A percentile compares a stretch with the other conserved stretches of the same genome.
phyloP scores from a whole-genome alignment of 768 basidiomycete genomes.

The Mycena chlorophos region DNA sequence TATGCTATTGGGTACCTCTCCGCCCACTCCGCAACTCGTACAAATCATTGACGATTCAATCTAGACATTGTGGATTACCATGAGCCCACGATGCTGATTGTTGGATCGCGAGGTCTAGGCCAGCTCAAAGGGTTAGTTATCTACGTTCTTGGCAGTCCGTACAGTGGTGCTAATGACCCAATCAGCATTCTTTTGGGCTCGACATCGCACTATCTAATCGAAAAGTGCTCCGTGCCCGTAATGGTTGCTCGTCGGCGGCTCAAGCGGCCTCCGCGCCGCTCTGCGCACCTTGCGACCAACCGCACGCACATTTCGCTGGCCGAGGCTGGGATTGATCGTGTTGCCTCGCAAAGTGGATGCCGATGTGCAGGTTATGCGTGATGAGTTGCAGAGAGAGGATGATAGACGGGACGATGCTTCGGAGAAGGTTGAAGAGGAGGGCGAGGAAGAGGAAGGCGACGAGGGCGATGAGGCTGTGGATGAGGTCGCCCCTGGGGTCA shows the following conservation, averaged over 20 bases:
- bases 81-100: slow-evolving; percentile 90
- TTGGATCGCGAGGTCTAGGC: slow-evolving; percentile 88
- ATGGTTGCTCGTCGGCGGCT: slow-evolving; percentile 94
- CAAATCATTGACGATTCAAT: not conserved
- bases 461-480: slow-evolving; percentile 18
- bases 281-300: slow-evolving; percentile 79
- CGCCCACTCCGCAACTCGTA: not conserved
- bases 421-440: not conserved
- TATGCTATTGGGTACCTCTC: slow-evolving; percentile 71
- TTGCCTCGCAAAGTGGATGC: slow-evolving; percentile 83
- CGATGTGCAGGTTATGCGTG: slow-evolving; percentile 79
- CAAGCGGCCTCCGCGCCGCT: slow-evolving; percentile 80
- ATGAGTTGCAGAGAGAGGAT: slow-evolving; percentile 73
- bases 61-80: slow-evolving; percentile 82
- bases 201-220: slow-evolving; percentile 91
- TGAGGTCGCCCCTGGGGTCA: slow-evolving; percentile 6
- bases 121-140: slow-evolving; percentile 80
- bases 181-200: slow-evolving; percentile 87
- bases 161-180: slow-evolving; percentile 3
- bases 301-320: slow-evolving; percentile 84
- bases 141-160: not conserved
- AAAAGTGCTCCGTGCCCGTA: slow-evolving; percentile 93
- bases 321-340: slow-evolving; percentile 85
- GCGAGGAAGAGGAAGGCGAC: slow-evolving; percentile 16
- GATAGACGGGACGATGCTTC: slow-evolving; percentile 37